A percentile compares a stretch with the other conserved stretches of the same genome.
phyloP scores from a whole-genome alignment of 2,329 filamentous ascomycete genomes.

The Sporothrix brasiliensis region DNA sequence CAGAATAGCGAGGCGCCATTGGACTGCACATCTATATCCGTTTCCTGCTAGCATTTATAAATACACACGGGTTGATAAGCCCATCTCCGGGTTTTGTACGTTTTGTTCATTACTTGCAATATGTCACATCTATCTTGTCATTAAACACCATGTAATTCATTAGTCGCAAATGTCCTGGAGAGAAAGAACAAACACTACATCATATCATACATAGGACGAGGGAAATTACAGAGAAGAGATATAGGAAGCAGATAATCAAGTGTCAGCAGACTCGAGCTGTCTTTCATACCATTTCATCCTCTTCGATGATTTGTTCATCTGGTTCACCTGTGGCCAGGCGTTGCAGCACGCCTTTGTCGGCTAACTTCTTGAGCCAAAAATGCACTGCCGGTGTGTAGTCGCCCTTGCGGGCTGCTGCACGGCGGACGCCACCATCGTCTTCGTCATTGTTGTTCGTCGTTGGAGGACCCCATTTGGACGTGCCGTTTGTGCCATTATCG shows the following conservation, averaged over 20 bases:
- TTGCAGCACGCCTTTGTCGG: conserved; percentile 64
- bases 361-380: conserved; percentile 69
- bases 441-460: conserved; percentile 49
- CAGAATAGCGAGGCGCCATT: conserved; percentile 6
- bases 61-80: background rate
- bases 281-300: background rate
- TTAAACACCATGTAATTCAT: background rate
- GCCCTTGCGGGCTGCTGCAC: conserved; percentile 59
- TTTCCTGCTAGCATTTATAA: conserved; percentile 4
- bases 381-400: conserved; percentile 73
- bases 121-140: too few relatives aligned
- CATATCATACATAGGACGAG: background rate
- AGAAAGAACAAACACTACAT: background rate
- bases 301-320: conserved; percentile 16
- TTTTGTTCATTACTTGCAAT: background rate
- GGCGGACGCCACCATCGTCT: conserved; percentile 51
- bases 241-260: background rate
- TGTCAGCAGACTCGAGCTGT: too few relatives aligned
- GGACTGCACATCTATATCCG: background rate
- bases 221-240: background rate
- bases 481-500: background rate
- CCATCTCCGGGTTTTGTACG: background rate
- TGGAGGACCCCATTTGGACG: background rate
- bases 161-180: background rate
- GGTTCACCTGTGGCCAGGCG: conserved; percentile 39